Conservation (phyloP, 805 yeast genomes). For the Starmera dryadoides region DNA sequence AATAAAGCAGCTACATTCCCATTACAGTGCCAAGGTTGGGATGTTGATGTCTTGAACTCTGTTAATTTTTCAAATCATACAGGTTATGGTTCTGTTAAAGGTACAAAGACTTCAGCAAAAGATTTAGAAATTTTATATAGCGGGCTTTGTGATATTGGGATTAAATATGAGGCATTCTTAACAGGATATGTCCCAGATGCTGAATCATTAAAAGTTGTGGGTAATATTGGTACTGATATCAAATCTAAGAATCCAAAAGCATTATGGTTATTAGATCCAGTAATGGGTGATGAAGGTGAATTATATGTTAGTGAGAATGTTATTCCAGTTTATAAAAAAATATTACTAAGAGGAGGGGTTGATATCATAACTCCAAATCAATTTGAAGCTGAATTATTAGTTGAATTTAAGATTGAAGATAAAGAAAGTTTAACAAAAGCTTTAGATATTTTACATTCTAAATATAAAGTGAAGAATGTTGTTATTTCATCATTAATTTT, state of each 20-base stretch:
- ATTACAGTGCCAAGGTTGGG: conserved; percentile 58
- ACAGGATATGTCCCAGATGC: conserved; percentile 67
- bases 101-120: conserved; percentile 34
- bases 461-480: conserved; percentile 47
- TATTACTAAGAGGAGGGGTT: conserved; percentile 39
- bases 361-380: conserved; percentile 87
- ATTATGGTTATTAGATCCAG: conserved; percentile 66
- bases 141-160: conserved; percentile 29
- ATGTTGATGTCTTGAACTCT: conserved; percentile 58
- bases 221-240: conserved; percentile 28
- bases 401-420: conserved; percentile 40
- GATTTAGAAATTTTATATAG: conserved; percentile 31
- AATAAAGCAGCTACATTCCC: conserved; percentile 63
- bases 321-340: conserved; percentile 49
- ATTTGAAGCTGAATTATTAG: conserved; percentile 74
- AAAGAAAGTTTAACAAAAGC: conserved; percentile 36
- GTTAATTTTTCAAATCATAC: conserved; percentile 67
- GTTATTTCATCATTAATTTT: conserved; percentile 55
- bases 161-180: conserved; percentile 44
- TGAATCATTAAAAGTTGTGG: conserved; percentile 37
- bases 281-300: conserved; percentile 73
- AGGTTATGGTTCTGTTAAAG: conserved; percentile 54
- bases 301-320: conserved; percentile 55
- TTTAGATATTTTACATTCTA: conserved; percentile 37
- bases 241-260: conserved; percentile 27